Evolutionary conservation across 805 yeast genomes (phyloP).

Genomic region (Monosporozyma unispora): DNA sequence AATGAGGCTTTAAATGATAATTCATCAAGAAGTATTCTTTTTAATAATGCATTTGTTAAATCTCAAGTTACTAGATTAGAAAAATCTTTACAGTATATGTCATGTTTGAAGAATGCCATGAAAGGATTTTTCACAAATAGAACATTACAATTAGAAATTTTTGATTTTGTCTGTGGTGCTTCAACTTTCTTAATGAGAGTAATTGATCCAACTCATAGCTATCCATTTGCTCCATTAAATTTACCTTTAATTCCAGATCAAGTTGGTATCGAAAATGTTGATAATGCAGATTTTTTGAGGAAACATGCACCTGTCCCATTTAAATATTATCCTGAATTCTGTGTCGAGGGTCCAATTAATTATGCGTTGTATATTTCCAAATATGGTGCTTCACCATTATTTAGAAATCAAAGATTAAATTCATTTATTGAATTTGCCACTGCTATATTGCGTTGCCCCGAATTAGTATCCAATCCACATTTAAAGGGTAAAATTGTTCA

Average conservation of each 20-base stretch:
- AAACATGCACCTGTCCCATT: slow-evolving; percentile 64
- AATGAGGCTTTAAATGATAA: slow-evolving; percentile 5
- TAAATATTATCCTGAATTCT: slow-evolving; percentile 76
- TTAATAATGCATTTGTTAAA: slow-evolving; percentile 6
- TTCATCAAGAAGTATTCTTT: not conserved
- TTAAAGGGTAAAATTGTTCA: slow-evolving; percentile 79
- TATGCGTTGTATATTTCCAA: slow-evolving; percentile 56
- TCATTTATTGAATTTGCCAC: slow-evolving; percentile 64
- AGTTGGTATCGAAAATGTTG: slow-evolving; percentile 55
- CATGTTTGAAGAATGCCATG: slow-evolving; percentile 46
- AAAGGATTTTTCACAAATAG: slow-evolving; percentile 54
- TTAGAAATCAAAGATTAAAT: slow-evolving; percentile 42
- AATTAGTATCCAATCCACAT: slow-evolving; percentile 84
- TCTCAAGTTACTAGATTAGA: slow-evolving; percentile 45
- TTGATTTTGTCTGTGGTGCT: slow-evolving; percentile 72
- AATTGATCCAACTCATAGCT: slow-evolving; percentile 61
- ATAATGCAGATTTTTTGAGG: slow-evolving; percentile 64
- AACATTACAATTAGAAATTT: slow-evolving; percentile 52
- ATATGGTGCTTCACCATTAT: slow-evolving; percentile 49
- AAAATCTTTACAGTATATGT: slow-evolving; percentile 31
- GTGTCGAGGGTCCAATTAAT: slow-evolving; percentile 72
- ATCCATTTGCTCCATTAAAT: slow-evolving; percentile 43
- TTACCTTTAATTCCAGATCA: slow-evolving; percentile 57
- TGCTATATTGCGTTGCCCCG: slow-evolving; percentile 73
- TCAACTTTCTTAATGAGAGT: slow-evolving; percentile 61